Evolutionary conservation across 495 filamentous ascomycete genomes (phyloP).

Genomic region (Penicillium parvum): DNA sequence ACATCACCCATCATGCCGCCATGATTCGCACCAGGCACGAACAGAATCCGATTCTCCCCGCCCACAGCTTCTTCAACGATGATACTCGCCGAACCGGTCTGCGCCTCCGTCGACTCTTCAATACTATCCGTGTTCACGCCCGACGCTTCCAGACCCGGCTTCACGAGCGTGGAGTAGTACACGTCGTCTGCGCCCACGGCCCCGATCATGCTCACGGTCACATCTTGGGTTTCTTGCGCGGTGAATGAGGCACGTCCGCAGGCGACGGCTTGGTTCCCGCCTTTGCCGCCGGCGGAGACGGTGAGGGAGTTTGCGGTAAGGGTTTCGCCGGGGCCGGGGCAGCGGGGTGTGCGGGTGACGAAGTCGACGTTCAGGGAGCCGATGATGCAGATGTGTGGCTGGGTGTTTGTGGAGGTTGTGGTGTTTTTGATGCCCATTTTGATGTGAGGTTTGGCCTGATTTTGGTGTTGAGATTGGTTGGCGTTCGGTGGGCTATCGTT

Average conservation of each 20-base stretch:
- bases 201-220: conserved; percentile 21
- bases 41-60: conserved; percentile 75
- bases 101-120: conserved; percentile 9
- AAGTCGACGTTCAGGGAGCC: conserved; percentile 29
- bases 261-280: conserved; percentile 27
- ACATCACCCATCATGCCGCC: conserved; percentile 23
- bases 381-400: conserved; percentile 20
- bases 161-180: conserved; percentile 18
- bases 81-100: conserved; percentile 25
- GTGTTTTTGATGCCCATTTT: conserved; percentile 11
- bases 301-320: conserved; percentile 24
- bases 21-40: conserved; percentile 69
- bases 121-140: conserved; percentile 18
- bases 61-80: conserved; percentile 22
- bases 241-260: conserved; percentile 24
- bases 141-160: conserved; percentile 17
- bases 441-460: background rate
- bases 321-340: conserved; percentile 22
- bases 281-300: conserved; percentile 25
- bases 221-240: conserved; percentile 16
- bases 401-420: background rate
- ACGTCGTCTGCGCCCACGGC: conserved; percentile 22
- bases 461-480: background rate
- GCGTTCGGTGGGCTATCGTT: no score
- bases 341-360: conserved; percentile 23